Percentiles rank a stretch among this genome's conserved stretches.
Evolutionary conservation across 495 filamentous ascomycete genomes (phyloP).

Genomic region (Penicillium antarcticum): DNA sequence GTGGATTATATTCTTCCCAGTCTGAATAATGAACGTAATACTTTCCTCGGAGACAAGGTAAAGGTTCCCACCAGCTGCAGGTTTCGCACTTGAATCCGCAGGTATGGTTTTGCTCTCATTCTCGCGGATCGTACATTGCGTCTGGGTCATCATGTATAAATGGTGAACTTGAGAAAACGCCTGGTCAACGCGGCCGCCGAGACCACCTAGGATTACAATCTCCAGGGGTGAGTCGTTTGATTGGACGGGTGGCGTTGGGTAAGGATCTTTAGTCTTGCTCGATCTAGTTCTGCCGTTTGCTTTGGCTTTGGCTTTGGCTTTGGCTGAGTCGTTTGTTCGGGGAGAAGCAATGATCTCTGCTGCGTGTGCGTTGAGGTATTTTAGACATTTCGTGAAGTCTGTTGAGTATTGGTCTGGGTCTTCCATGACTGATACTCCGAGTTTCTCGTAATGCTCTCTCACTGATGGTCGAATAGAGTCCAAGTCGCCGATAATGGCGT

Average conservation of each 20-base stretch:
- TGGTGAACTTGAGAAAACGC: slow-evolving; percentile 84
- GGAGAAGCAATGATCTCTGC: slow-evolving; percentile 25
- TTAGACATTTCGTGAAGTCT: slow-evolving; percentile 74
- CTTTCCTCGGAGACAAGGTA: slow-evolving; percentile 76
- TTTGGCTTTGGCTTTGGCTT: slow-evolving; percentile 2
- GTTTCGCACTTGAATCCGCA: background rate
- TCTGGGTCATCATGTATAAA: slow-evolving; percentile 49
- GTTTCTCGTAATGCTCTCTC: slow-evolving; percentile 55
- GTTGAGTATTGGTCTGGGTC: slow-evolving; percentile 81
- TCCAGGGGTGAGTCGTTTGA: slow-evolving; percentile 25
- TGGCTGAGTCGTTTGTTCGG: background rate
- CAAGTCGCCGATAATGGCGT: slow-evolving; percentile 79
- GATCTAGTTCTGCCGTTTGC: background rate
- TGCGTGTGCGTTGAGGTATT: slow-evolving; percentile 49
- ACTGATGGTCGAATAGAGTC: slow-evolving; percentile 69
- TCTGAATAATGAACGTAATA: slow-evolving; percentile 72
- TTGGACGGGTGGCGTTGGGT: background rate
- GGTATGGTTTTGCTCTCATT: background rate
- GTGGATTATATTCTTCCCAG: slow-evolving; percentile 65
- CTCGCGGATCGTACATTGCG: slow-evolving; percentile 14
- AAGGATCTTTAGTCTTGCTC: background rate
- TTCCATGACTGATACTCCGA: slow-evolving; percentile 53
- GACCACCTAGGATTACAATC: slow-evolving; percentile 73
- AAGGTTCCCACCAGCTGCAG: slow-evolving; percentile 36
- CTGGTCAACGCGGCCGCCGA: slow-evolving; percentile 90